Percentiles rank a stretch among this genome's conserved stretches.
phyloP scores from a whole-genome alignment of 2,329 filamentous ascomycete species.

The Furcasterigmium sp. region DNA sequence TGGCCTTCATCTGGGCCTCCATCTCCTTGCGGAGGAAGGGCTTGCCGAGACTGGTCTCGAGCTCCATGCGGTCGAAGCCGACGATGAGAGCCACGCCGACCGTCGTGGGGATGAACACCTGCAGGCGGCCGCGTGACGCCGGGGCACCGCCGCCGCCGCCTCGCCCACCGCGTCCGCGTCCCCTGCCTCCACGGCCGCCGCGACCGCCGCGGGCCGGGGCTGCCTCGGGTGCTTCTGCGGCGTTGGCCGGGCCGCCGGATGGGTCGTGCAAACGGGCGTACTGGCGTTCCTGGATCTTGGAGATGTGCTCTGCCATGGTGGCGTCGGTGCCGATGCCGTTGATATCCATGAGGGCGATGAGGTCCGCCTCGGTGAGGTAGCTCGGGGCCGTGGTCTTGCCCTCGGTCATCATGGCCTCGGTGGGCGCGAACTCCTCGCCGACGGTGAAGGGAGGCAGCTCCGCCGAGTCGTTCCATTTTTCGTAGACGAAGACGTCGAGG shows the following conservation, averaged over 20 bases:
- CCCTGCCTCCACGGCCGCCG: conserved; percentile 32
- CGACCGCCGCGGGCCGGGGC: conserved; percentile 33
- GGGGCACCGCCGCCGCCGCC: conserved; percentile 21
- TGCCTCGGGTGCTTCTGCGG: conserved; percentile 29
- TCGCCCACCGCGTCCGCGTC: conserved; percentile 35
- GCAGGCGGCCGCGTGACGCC: conserved; percentile 45
- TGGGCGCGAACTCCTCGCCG: conserved; percentile 81
- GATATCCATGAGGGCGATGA: conserved; percentile 95
- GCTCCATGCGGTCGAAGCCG: conserved; percentile 90
- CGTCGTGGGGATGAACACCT: conserved; percentile 89
- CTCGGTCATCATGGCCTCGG: conserved; percentile 82
- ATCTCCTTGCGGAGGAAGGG: conserved; percentile 97
- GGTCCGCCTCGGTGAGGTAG: conserved; percentile 90
- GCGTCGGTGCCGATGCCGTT: conserved; percentile 98
- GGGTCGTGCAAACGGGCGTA: conserved; percentile 68
- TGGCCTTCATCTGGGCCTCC: conserved; percentile 94
- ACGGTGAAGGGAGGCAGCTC: conserved; percentile 73
- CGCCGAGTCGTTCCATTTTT: conserved; percentile 88
- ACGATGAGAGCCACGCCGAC: conserved; percentile 88
- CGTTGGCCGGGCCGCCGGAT: conserved; percentile 27
- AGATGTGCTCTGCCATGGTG: conserved; percentile 98
- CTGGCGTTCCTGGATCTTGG: conserved; percentile 85
- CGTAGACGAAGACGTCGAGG: conserved; percentile 91
- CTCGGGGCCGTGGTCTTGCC: conserved; percentile 82
- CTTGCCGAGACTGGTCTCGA: conserved; percentile 89